phyloP scores from a whole-genome alignment of 2,329 filamentous ascomycete species.

The Diaporthe longicolla region DNA sequence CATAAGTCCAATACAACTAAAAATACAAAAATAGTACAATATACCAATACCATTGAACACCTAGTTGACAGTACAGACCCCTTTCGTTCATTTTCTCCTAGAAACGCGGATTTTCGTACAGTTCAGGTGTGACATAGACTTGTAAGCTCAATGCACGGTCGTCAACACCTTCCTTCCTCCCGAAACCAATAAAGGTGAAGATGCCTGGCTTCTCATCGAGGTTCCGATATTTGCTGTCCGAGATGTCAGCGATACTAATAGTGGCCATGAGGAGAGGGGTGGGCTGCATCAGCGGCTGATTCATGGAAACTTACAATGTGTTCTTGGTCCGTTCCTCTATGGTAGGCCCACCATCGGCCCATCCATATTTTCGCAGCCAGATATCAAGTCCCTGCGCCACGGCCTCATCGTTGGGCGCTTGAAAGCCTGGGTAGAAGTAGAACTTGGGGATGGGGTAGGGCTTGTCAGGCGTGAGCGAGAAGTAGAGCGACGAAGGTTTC shows the following conservation, averaged over 20 bases:
- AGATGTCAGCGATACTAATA: neutral
- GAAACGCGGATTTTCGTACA: constrained; percentile 31
- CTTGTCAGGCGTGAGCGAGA: constrained; percentile 20
- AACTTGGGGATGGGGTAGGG: constrained; percentile 28
- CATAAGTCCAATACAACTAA: neutral
- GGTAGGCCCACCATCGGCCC: neutral
- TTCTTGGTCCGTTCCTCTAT: constrained; percentile 11
- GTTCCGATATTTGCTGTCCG: constrained; percentile 2
- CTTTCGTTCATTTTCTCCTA: neutral
- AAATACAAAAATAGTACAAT: constrained; percentile 4
- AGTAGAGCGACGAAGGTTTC: constrained; percentile 30
- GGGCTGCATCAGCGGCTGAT: neutral
- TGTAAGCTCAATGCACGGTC: constrained; percentile 32
- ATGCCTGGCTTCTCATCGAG: constrained; percentile 29
- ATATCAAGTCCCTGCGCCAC: constrained; percentile 28
- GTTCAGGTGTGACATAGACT: constrained; percentile 22
- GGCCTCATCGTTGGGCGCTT: constrained; percentile 14
- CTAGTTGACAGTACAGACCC: neutral
- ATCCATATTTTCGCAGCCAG: constrained; percentile 32
- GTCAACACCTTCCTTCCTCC: constrained; percentile 19
- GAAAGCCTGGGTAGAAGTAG: constrained; percentile 15
- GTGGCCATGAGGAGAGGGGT: neutral
- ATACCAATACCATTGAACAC: neutral
- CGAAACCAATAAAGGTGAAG: constrained; percentile 14
- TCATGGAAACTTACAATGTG: neutral